Base-by-base conservation (phyloP, 1,284 basidiomycete species). In the Inonotus hispidus region DNA sequence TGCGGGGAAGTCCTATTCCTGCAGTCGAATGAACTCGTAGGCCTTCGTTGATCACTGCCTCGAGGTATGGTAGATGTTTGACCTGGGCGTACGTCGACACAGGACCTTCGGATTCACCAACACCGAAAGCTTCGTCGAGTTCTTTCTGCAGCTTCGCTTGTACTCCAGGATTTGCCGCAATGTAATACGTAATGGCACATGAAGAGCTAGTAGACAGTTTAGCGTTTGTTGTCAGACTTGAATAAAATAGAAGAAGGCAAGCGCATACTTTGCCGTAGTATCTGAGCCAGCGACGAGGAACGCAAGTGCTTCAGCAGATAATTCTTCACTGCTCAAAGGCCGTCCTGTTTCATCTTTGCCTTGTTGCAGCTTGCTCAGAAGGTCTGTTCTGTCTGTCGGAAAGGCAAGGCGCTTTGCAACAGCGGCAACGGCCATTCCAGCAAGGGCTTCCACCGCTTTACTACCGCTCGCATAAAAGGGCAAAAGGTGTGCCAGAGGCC, bases 171-270 rank as follows among this genome's bases (percentile, higher is more conserved):
- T 90, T 83, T 32, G 75, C 74, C 8, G 89, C 86, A 63, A 95
- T 82, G 73, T 92, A 84, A 76, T 91, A 93, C 13, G 92, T 81
- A 68, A 95, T 92, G 6, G 91, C 92, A 66, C 90, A 92, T 2
- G 89, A 89, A 21, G 91, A 92, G 74, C 88, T 88, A 19, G 1
- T 1, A 27, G 25, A n/a, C n/a, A n/a, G n/a, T n/a, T n/a, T n/a
- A n/a, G n/a, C n/a, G n/a, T n/a, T n/a, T n/a, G n/a, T n/a, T n/a
- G n/a, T n/a, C n/a, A n/a, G n/a, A n/a, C n/a, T n/a, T n/a, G n/a
- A n/a, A n/a, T n/a, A n/a, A n/a, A n/a, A 14, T 35, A 27, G 25
- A 45, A 58, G 56, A 46, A 38, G 32, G 25, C 6, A 25, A n/a
- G 14, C 21, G 62, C 84, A 64, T 67, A 91, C 89, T 93, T 93